Conservation (phyloP, 2,329 filamentous ascomycete genomes). For the Colletotrichum camelliae region DNA sequence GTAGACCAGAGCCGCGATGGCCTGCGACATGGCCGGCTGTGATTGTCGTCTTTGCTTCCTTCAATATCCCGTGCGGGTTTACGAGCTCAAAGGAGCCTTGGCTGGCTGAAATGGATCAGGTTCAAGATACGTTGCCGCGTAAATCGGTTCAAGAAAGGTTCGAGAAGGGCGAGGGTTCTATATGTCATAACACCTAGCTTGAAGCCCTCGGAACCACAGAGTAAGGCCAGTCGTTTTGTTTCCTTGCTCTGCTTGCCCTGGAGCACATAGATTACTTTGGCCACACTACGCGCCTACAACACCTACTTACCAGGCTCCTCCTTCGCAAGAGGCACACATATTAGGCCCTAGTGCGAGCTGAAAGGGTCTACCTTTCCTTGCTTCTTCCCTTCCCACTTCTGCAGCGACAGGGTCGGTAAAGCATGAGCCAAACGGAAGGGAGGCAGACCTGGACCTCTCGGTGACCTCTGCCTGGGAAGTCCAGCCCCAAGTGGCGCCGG, state of each 20-base stretch:
- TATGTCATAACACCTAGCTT: background rate
- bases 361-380: background rate
- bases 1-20: constrained; percentile 8
- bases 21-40: background rate
- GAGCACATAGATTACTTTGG: background rate
- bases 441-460: background rate
- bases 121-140: background rate
- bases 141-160: background rate
- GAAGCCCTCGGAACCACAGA: background rate
- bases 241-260: background rate
- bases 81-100: background rate
- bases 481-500: background rate
- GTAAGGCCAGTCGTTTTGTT: background rate
- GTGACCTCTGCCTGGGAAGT: background rate
- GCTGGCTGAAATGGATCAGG: background rate
- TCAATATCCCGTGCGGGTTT: background rate
- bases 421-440: background rate
- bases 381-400: background rate
- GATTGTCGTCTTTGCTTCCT: background rate
- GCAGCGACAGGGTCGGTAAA: background rate
- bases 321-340: background rate
- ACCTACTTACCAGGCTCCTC: background rate
- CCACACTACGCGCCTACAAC: background rate
- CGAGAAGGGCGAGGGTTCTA: background rate
- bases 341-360: background rate